Percentiles rank a stretch among this genome's conserved stretches.
phyloP scores from a whole-genome alignment of 768 basidiomycete genomes.

The Podaxis mareebaensis region DNA sequence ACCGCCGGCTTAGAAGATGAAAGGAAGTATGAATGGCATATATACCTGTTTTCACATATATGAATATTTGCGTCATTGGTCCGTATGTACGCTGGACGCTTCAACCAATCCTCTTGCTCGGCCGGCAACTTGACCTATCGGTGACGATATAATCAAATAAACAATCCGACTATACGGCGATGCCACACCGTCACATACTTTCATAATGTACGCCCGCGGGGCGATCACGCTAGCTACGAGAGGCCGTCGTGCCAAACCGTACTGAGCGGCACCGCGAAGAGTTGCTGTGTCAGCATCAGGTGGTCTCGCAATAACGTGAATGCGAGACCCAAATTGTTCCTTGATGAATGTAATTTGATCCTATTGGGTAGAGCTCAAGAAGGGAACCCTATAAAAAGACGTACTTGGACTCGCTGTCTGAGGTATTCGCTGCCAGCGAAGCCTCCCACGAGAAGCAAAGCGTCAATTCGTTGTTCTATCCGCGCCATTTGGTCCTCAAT shows the following conservation, averaged over 20 bases:
- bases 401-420: slow-evolving; percentile 74
- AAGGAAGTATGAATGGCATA: slow-evolving; percentile 15
- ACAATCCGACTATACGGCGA: background rate
- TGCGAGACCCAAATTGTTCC: slow-evolving; percentile 66
- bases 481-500: slow-evolving; percentile 74
- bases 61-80: slow-evolving; percentile 73
- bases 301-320: slow-evolving; percentile 79
- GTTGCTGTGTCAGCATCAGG: slow-evolving; percentile 89
- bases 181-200: slow-evolving; percentile 42
- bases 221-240: slow-evolving; percentile 83
- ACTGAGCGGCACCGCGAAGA: slow-evolving; percentile 83
- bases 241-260: slow-evolving; percentile 73
- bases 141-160: slow-evolving; percentile 6
- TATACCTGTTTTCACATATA: slow-evolving; percentile 84
- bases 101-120: slow-evolving; percentile 80
- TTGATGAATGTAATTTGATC: slow-evolving; percentile 26
- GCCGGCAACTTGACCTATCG: slow-evolving; percentile 83
- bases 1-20: slow-evolving; percentile 28
- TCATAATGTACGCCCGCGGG: slow-evolving; percentile 86
- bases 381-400: slow-evolving; percentile 23
- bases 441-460: slow-evolving; percentile 86
- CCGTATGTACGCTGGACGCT: slow-evolving; percentile 82
- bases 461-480: slow-evolving; percentile 74
- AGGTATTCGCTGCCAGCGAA: slow-evolving; percentile 88
- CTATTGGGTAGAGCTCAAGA: slow-evolving; percentile 3